These are phyloP conservation scores for Nigrospora sphaerica DNA, from an alignment of 2,329 filamentous ascomycete species.

Conservation along the genomic window DNA sequence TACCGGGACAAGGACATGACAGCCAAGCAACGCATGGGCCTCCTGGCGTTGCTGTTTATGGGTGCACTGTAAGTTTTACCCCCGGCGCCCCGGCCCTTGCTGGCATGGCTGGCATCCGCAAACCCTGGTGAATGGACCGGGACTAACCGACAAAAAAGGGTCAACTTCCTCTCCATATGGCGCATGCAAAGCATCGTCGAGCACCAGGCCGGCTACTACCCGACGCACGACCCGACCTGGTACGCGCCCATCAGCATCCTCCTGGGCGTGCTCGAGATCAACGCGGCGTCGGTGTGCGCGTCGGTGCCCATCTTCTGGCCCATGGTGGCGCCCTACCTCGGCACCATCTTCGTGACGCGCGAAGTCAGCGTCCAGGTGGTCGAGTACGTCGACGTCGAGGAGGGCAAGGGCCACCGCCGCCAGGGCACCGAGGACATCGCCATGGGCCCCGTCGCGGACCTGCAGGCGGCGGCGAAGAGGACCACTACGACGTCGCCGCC, in stretches of 20 bases:
- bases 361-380: slow-evolving; percentile 20
- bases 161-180: slow-evolving; percentile 22
- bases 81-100: neutral
- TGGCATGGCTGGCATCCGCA: neutral
- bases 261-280: slow-evolving; percentile 24
- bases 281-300: slow-evolving; percentile 23
- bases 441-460: neutral
- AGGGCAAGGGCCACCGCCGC: neutral
- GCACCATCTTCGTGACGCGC: slow-evolving; percentile 27
- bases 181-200: slow-evolving; percentile 21
- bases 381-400: neutral
- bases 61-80: slow-evolving; percentile 20
- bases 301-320: slow-evolving; percentile 26
- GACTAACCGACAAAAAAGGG: slow-evolving; percentile 10
- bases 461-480: neutral
- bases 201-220: slow-evolving; percentile 21
- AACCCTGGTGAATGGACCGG: too few relatives aligned
- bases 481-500: neutral
- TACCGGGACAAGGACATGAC: slow-evolving; percentile 10
- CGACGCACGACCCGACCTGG: slow-evolving; percentile 27
- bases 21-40: slow-evolving; percentile 20
- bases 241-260: slow-evolving; percentile 24
- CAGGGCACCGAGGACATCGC: neutral
- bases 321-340: slow-evolving; percentile 18
- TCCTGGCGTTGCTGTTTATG: slow-evolving; percentile 20